Evolutionary conservation across 2,329 filamentous ascomycete species (phyloP).

Genomic region (Metarhizium sp.): DNA sequence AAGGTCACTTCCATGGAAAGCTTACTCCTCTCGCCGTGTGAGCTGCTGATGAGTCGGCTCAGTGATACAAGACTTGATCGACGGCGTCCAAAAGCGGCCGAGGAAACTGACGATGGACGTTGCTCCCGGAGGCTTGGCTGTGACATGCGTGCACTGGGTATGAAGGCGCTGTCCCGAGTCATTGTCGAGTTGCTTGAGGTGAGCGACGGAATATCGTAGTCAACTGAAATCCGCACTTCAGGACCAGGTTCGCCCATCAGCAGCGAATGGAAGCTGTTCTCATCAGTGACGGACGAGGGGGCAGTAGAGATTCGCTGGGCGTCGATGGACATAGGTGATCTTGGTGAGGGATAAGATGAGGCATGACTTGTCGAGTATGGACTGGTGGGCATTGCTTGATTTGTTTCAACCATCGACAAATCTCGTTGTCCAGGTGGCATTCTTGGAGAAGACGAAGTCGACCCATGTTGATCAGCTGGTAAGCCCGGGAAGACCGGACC

Average conservation of each 20-base stretch:
- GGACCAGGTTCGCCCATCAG: slow-evolving; percentile 66
- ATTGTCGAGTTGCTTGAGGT: slow-evolving; percentile 72
- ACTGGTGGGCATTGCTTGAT: slow-evolving; percentile 43
- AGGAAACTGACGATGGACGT: slow-evolving; percentile 53
- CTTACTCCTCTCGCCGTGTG: slow-evolving; percentile 67
- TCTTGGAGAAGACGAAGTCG: slow-evolving; percentile 35
- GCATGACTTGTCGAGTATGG: slow-evolving; percentile 56
- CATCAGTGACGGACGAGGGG: slow-evolving; percentile 64
- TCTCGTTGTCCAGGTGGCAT: slow-evolving; percentile 33
- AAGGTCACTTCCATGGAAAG: slow-evolving; percentile 57
- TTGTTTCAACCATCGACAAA: slow-evolving; percentile 40
- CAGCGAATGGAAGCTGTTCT: slow-evolving; percentile 60
- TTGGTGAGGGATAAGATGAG: slow-evolving; percentile 56
- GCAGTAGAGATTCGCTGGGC: slow-evolving; percentile 65
- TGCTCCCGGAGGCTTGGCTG: slow-evolving; percentile 42
- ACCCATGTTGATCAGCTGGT: slow-evolving; percentile 26
- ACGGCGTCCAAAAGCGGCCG: slow-evolving; percentile 55
- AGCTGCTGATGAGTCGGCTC: slow-evolving; percentile 65
- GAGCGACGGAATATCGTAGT: slow-evolving; percentile 60
- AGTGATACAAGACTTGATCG: slow-evolving; percentile 69
- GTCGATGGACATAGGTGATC: slow-evolving; percentile 60
- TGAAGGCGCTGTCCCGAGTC: slow-evolving; percentile 55
- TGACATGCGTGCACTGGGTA: slow-evolving; percentile 35
- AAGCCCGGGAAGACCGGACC: slow-evolving; percentile 24
- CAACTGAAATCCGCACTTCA: slow-evolving; percentile 60